Evolutionary conservation across 2,329 filamentous ascomycete genomes (phyloP), one percentile per base, ranked within the genome.

Genomic region (Hypomyces rosellus): DNA sequence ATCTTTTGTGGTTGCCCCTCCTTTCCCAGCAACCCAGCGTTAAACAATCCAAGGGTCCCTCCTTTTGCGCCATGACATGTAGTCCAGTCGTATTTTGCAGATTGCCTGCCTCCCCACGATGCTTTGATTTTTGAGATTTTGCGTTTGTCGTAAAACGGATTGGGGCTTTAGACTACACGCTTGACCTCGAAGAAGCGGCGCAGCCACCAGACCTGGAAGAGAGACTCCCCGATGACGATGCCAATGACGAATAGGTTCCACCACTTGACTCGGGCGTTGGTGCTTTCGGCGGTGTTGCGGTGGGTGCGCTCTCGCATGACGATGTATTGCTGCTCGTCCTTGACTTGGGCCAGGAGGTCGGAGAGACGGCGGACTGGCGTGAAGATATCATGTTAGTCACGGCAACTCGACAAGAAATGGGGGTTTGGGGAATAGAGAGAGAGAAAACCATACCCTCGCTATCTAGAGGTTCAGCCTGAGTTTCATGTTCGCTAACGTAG

Each of bases 161-260:
- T 30, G 3, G 25, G 25, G 6, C 25, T 30, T 48, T 72, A 85
- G 59, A 85, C 80, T 46, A 85, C 80, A 46, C 82, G 75, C 74
- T 86, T 83, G 62, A 87, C 83, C 84, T 96, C 91, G 66, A 96
- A 96, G 80, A 99, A 99, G 66, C 93, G 83, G 75, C 95, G 93
- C 68, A 99, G 73, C 91, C 93, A 99, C 92, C 93, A 99, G 58
- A 99, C 92, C 76, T 99, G 93, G 78, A 99, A 99, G 59, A 96
- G 76, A 54, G 90, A 93, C 76, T 97, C 89, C 63, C 87, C 90
- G 58, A 95, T 78, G 56, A 99, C 81, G 46, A 97, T 84, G 50
- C 83, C 80, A 57, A 99, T 83, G 72, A 99, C 91, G 72, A 97
- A 97, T 62, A 97, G 81, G 71, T 93, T 96, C 93, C 93, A 99